Evolutionary conservation across 192 early-diverging fungal genomes (phyloP), one percentile per base, ranked within the genome.

Genomic region (Linnemannia schmuckeri): DNA sequence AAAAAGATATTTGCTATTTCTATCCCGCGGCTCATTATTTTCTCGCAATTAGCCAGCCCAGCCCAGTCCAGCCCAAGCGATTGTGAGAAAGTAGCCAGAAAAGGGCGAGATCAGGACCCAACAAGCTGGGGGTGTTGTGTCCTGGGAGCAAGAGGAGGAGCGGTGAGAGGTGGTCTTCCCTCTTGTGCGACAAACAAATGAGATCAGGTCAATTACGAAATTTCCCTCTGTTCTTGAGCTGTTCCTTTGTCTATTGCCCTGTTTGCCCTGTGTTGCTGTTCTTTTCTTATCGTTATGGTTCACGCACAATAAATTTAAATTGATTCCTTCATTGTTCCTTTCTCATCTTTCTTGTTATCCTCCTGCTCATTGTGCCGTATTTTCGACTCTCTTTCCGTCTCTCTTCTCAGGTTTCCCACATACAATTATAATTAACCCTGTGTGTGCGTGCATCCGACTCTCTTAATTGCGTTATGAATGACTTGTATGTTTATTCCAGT

Each of bases 231-330:
- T 18, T 61, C 37, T 37, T 37, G 37, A n/a, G n/a, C n/a, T n/a
- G n/a, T n/a, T n/a, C n/a, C n/a, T n/a, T n/a, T n/a, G n/a, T 42
- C 41, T 42, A 42, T 8, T 44, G 52, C n/a, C 3, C 44, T 46
- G 44, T 18, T 61, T n/a, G n/a, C n/a, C 55, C 22, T 61, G 22
- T 2, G 2, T 61, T 27, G 55, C 8, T 30, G 61, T 66, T 66
- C 61, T 66, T 66, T 66, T 66, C 61, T 66, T 66, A 66, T 66
- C 61, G 30, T 66, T 66, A 66, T 66, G 61, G 61, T 66, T 66
- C 61, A 66, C 12, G 18, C 17, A 52, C 20, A 52, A 52, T 52
- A 52, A 18, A 52, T 18, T 22, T 52, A n/a, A n/a, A n/a, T 22
- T 66, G 9, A 33, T 66, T 27, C n/a, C 22, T 61, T 61, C 6